phyloP scores from a whole-genome alignment of 768 basidiomycete species.

The Leccinum boreale region DNA sequence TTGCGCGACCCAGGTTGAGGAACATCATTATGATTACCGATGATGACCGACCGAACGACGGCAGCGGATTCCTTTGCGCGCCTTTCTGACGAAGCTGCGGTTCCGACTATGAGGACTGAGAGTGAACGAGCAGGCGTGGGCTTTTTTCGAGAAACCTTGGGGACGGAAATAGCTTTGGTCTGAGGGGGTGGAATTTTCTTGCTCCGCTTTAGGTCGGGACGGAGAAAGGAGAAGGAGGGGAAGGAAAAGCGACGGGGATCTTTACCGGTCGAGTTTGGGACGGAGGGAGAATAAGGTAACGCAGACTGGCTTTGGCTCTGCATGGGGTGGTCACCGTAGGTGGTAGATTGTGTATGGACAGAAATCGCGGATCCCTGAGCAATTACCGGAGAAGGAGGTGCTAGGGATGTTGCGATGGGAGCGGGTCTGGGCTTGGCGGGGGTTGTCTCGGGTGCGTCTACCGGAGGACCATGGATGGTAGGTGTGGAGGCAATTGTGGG shows the following conservation, averaged over 20 bases:
- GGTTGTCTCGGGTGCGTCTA: neutral
- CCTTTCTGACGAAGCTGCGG: slow-evolving; percentile 44
- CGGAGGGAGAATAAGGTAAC: slow-evolving; percentile 19
- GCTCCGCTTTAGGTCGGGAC: slow-evolving; percentile 29
- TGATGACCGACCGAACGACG: slow-evolving; percentile 63
- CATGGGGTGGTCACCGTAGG: slow-evolving; percentile 15
- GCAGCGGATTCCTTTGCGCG: slow-evolving; percentile 63
- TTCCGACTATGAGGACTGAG: slow-evolving; percentile 29
- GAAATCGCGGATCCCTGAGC: slow-evolving; percentile 6
- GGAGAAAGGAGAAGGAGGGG: slow-evolving; percentile 43
- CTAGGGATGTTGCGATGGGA: slow-evolving; percentile 15
- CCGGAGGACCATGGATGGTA: slow-evolving; percentile 19
- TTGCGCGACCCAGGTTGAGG: slow-evolving; percentile 34
- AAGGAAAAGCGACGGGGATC: slow-evolving; percentile 47
- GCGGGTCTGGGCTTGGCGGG: slow-evolving; percentile 1
- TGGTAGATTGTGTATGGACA: slow-evolving; percentile 13
- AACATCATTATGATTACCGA: slow-evolving; percentile 45
- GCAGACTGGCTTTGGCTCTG: slow-evolving; percentile 30
- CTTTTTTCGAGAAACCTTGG: slow-evolving; percentile 41
- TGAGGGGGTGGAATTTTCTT: slow-evolving; percentile 15
- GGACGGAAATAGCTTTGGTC: slow-evolving; percentile 29
- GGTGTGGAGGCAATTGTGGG: slow-evolving; percentile 23
- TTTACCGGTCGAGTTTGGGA: slow-evolving; percentile 12
- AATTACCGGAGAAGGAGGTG: slow-evolving; percentile 12
- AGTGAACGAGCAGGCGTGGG: slow-evolving; percentile 34